Conservation (phyloP, 1,284 basidiomycete species). For the Spongispora temasekensis region DNA sequence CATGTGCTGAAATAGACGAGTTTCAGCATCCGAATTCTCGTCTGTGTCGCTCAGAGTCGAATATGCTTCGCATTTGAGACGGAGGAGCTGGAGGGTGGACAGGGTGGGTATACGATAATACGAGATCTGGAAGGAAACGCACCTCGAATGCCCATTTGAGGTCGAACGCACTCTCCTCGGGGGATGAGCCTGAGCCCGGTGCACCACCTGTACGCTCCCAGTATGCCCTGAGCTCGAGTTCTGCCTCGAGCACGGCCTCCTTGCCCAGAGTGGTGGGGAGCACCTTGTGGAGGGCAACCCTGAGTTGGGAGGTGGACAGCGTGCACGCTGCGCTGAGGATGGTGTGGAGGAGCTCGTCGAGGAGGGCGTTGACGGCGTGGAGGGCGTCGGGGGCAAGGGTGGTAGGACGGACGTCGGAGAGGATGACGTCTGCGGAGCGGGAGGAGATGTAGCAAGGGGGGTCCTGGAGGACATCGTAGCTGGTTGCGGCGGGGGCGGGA, state of each 20-base stretch:
- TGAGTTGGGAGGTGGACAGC: conserved; percentile 75
- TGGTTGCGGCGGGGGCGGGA: no score
- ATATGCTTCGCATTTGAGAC: conserved; percentile 82
- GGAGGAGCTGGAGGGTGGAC: conserved; percentile 55
- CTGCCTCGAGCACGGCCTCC: conserved; percentile 89
- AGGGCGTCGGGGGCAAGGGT: conserved; percentile 77
- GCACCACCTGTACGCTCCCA: conserved; percentile 65
- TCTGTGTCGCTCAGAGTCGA: conserved; percentile 82
- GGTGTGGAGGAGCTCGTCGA: conserved; percentile 85
- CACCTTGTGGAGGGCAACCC: conserved; percentile 69
- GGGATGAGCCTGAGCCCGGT: conserved; percentile 36
- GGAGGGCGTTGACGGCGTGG: conserved; percentile 75
- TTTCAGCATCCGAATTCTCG: conserved; percentile 69
- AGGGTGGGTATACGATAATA: conserved; percentile 6
- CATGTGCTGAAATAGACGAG: conserved; percentile 60
- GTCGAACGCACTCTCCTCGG: conserved; percentile 60
- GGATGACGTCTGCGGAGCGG: conserved; percentile 83
- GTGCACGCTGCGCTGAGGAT: conserved; percentile 73
- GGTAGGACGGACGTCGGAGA: conserved; percentile 89
- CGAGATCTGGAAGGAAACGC: conserved; percentile 27
- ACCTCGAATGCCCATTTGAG: conserved; percentile 77
- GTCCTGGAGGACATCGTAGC: no score
- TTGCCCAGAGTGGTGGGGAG: conserved; percentile 82
- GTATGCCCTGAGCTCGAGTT: conserved; percentile 86
- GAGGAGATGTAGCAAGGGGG: conserved; percentile 78